Conservation (phyloP, 352 stramenopile genomes). For the Hyaloperonospora arabidopsidis region DNA sequence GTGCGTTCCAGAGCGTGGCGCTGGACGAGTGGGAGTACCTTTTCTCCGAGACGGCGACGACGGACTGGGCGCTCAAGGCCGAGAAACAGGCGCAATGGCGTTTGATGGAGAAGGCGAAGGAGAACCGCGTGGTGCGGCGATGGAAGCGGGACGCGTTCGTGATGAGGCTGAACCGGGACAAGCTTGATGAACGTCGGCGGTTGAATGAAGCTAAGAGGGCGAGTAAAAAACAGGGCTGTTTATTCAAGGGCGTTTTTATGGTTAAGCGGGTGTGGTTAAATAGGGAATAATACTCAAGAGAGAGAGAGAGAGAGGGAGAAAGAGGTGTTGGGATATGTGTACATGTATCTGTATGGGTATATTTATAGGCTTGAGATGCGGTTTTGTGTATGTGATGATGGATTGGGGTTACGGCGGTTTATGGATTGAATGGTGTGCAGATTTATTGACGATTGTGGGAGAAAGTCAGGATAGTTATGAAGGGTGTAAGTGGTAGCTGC, state of each 20-base stretch:
- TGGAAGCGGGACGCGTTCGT: slow-evolving; percentile 83
- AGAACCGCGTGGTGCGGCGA: slow-evolving; percentile 33
- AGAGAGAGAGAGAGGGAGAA: too few species aligned
- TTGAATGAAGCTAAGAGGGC: slow-evolving; percentile 10
- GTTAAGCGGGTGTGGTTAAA: background rate
- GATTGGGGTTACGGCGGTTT: too few species aligned
- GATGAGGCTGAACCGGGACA: slow-evolving; percentile 68
- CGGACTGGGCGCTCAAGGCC: slow-evolving; percentile 53
- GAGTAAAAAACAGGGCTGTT: slow-evolving; percentile 19
- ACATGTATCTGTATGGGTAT: too few species aligned
- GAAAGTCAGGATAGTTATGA: too few species aligned
- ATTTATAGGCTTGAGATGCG: too few species aligned
- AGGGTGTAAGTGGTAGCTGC: too few species aligned
- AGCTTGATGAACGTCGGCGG: slow-evolving; percentile 49
- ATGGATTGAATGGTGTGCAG: too few species aligned
- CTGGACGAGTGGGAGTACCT: slow-evolving; percentile 44
- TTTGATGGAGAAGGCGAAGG: slow-evolving; percentile 50
- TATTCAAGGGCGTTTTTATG: background rate
- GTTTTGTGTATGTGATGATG: too few species aligned
- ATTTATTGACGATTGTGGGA: too few species aligned
- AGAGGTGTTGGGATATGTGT: too few species aligned
- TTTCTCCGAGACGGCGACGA: slow-evolving; percentile 57
- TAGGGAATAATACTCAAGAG: too few species aligned
- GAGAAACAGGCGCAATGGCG: slow-evolving; percentile 44
- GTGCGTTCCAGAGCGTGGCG: slow-evolving; percentile 40